These are phyloP conservation scores for Chloris gayana DNA, from an alignment of 176 grass and related monocot species.

Conservation along the genomic window DNA sequence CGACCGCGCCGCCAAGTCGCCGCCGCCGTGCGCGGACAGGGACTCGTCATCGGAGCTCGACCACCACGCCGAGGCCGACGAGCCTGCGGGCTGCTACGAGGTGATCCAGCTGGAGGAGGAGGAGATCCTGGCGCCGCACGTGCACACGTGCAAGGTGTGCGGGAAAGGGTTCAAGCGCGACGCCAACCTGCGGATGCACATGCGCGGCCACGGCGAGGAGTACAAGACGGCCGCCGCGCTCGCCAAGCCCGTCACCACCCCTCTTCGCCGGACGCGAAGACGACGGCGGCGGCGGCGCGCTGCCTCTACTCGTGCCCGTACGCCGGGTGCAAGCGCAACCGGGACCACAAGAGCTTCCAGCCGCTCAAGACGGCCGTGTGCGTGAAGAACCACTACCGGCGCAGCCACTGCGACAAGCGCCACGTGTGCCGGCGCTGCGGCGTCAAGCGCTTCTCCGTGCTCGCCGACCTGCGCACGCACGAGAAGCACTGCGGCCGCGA, in stretches of 20 bases:
- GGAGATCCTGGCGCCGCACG: slow-evolving; percentile 80
- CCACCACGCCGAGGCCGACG: neutral
- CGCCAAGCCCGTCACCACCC: slow-evolving; percentile 59
- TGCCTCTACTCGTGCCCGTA: slow-evolving; percentile 78
- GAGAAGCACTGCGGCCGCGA: slow-evolving; percentile 89
- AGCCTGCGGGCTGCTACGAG: slow-evolving; percentile 36
- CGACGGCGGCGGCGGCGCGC: neutral
- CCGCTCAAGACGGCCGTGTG: slow-evolving; percentile 80
- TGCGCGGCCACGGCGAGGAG: slow-evolving; percentile 88
- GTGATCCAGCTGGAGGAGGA: slow-evolving; percentile 77
- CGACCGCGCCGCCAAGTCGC: neutral
- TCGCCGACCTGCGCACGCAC: slow-evolving; percentile 89
- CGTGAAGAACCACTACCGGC: slow-evolving; percentile 93
- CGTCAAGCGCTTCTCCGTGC: slow-evolving; percentile 93
- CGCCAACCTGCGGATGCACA: slow-evolving; percentile 99
- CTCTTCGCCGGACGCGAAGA: neutral
- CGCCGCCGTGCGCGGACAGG: neutral
- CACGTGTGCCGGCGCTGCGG: slow-evolving; percentile 69
- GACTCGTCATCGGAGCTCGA: slow-evolving; percentile 37
- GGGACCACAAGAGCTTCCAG: slow-evolving; percentile 74
- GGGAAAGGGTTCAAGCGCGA: slow-evolving; percentile 99
- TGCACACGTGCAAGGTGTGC: slow-evolving; percentile 83
- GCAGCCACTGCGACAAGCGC: slow-evolving; percentile 94
- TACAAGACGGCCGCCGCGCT: slow-evolving; percentile 77
- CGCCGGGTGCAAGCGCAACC: slow-evolving; percentile 83